A percentile compares a stretch with the other conserved stretches of the same genome.
phyloP scores from a whole-genome alignment of 2,329 filamentous ascomycete genomes.

The Paecilomyces fulvus region DNA sequence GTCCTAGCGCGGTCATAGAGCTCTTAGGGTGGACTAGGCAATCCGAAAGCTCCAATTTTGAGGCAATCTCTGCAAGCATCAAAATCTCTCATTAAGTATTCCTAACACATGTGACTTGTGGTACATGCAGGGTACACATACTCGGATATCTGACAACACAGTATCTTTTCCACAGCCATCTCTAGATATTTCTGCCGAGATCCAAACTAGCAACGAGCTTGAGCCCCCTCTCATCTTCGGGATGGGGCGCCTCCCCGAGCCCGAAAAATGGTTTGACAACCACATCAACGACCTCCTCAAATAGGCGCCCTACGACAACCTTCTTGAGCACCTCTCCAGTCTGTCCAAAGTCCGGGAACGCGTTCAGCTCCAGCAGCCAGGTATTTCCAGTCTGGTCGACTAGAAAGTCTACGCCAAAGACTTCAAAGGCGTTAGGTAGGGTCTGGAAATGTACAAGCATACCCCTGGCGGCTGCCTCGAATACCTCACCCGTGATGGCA shows the following conservation, averaged over 20 bases:
- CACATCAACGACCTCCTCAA: conserved; percentile 61
- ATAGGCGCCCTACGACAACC: conserved; percentile 63
- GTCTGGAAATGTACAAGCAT: conserved; percentile 92
- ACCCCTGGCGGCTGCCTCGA: conserved; percentile 73
- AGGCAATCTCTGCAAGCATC: too few species aligned
- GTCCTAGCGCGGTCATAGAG: too few species aligned
- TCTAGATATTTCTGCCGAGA: conserved; percentile 27
- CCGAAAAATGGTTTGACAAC: conserved; percentile 63
- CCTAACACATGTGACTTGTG: neutral
- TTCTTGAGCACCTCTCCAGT: conserved; percentile 66
- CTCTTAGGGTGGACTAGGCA: too few species aligned
- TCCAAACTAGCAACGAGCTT: conserved; percentile 34
- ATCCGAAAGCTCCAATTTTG: too few species aligned
- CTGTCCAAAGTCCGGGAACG: conserved; percentile 93
- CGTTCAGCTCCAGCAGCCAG: conserved; percentile 87
- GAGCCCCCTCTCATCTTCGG: conserved; percentile 20
- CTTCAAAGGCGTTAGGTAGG: conserved; percentile 78
- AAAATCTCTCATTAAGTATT: neutral
- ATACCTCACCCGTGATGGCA: conserved; percentile 63
- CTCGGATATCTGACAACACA: neutral
- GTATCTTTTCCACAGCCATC: neutral
- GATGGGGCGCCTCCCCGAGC: conserved; percentile 7
- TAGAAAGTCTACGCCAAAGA: conserved; percentile 86
- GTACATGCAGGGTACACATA: neutral
- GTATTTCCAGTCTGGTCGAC: conserved; percentile 57